These are phyloP conservation scores for Orbilia ellipsospora DNA, from an alignment of 2,329 filamentous ascomycete genomes.

Conservation along the genomic window DNA sequence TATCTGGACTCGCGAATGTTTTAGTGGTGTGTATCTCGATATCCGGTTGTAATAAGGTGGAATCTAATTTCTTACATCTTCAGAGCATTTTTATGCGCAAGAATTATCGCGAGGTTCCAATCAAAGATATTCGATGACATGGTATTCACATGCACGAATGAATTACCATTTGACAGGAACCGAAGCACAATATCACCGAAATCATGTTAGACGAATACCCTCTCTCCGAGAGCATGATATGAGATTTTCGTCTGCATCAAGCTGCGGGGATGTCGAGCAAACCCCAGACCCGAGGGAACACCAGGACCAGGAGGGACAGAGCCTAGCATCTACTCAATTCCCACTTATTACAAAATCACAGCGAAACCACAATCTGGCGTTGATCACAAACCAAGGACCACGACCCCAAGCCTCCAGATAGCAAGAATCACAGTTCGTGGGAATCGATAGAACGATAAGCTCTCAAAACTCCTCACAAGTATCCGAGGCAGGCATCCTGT, in stretches of 20 bases:
- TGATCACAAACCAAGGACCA: too few species aligned
- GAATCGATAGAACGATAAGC: constrained; percentile 1
- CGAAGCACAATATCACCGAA: background rate
- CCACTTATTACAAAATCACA: constrained; percentile 21
- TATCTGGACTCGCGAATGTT: constrained; percentile 27
- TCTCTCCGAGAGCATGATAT: background rate
- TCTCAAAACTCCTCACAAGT: too few species aligned
- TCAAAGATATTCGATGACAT: constrained; percentile 34
- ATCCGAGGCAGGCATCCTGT: too few species aligned
- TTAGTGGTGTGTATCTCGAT: constrained; percentile 1
- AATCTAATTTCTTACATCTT: background rate
- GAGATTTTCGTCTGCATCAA: too few species aligned
- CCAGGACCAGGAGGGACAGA: background rate
- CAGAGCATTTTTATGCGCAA: constrained; percentile 22
- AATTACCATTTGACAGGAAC: constrained; percentile 16
- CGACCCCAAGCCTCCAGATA: background rate
- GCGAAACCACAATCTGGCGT: background rate
- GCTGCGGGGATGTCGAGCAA: too few species aligned
- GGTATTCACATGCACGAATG: constrained; percentile 30
- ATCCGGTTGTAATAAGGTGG: background rate
- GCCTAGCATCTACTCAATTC: constrained; percentile 22
- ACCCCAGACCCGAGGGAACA: background rate
- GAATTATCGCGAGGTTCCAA: constrained; percentile 31
- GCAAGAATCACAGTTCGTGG: constrained; percentile 8
- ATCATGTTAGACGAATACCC: constrained; percentile 4